These are phyloP conservation scores for Boletales sp. DNA, from an alignment of 768 basidiomycete species.

Conservation along the genomic window DNA sequence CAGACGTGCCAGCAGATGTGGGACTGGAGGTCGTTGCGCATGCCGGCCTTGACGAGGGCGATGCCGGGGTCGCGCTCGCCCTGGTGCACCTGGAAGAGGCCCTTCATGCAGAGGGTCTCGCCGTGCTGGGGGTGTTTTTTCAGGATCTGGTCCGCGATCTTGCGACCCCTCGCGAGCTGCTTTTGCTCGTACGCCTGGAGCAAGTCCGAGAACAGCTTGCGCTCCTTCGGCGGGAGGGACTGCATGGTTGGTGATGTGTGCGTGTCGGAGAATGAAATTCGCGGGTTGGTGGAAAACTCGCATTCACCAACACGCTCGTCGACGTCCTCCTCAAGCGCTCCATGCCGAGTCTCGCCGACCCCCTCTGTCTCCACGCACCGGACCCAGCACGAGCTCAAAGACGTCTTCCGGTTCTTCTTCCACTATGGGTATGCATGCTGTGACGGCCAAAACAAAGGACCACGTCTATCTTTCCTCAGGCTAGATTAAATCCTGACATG, in stretches of 20 bases:
- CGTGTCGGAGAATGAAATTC: too few relatives aligned
- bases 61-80: conserved; percentile 78
- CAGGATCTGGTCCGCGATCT: conserved; percentile 89
- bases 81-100: conserved; percentile 79
- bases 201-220: conserved; percentile 80
- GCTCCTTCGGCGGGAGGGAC: conserved; percentile 75
- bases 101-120: conserved; percentile 96
- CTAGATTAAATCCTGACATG: too few relatives aligned
- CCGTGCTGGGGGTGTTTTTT: conserved; percentile 96
- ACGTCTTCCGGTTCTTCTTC: too few relatives aligned
- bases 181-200: conserved; percentile 85
- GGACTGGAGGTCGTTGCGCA: conserved; percentile 75
- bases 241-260: conserved; percentile 19
- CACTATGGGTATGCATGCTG: too few relatives aligned
- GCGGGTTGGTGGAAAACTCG: too few relatives aligned
- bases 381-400: too few relatives aligned
- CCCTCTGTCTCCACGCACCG: too few relatives aligned
- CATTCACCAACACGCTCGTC: too few relatives aligned
- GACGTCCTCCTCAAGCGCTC: too few relatives aligned
- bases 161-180: conserved; percentile 85
- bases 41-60: conserved; percentile 80
- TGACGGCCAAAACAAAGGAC: too few relatives aligned
- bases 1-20: conserved; percentile 99
- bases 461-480: too few relatives aligned
- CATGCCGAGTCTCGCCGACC: too few relatives aligned